These are phyloP conservation scores for Grifola frondosa DNA, from an alignment of 1,284 basidiomycete species.

Conservation along the genomic window DNA sequence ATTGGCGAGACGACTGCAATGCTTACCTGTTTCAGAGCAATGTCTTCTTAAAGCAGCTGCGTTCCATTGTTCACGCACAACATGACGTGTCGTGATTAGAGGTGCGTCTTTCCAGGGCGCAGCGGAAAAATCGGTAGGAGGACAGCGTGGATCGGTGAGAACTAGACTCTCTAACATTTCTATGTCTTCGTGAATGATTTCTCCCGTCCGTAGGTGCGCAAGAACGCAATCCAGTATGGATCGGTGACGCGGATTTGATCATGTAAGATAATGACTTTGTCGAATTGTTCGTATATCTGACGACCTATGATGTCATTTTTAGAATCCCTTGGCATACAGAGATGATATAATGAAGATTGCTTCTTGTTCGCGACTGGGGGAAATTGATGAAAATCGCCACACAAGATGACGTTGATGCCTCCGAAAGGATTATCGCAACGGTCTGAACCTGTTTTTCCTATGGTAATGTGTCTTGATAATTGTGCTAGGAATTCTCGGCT, in stretches of 20 bases:
- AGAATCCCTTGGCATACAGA: not conserved
- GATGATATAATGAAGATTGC: constrained; percentile 31
- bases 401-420: constrained; percentile 38
- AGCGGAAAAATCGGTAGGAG: constrained; percentile 16
- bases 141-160: constrained; percentile 13
- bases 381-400: constrained; percentile 43
- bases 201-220: constrained; percentile 27
- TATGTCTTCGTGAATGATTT: constrained; percentile 27
- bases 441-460: constrained; percentile 16
- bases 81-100: constrained; percentile 37
- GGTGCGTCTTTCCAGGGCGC: constrained; percentile 28
- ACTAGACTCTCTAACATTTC: constrained; percentile 28
- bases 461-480: constrained; percentile 23
- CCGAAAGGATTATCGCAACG: too few species aligned
- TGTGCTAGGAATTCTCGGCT: constrained; percentile 27
- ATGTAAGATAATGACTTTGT: constrained; percentile 34
- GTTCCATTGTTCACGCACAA: constrained; percentile 36
- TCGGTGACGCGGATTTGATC: constrained; percentile 38
- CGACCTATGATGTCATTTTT: constrained; percentile 21
- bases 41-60: constrained; percentile 19
- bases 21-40: constrained; percentile 7
- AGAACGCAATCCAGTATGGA: constrained; percentile 35
- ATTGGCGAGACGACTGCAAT: too few species aligned
- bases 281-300: constrained; percentile 37
- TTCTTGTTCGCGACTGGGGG: constrained; percentile 31